phyloP scores from a whole-genome alignment of 2,329 filamentous ascomycete species.

The Pseudogymnoascus sp. region DNA sequence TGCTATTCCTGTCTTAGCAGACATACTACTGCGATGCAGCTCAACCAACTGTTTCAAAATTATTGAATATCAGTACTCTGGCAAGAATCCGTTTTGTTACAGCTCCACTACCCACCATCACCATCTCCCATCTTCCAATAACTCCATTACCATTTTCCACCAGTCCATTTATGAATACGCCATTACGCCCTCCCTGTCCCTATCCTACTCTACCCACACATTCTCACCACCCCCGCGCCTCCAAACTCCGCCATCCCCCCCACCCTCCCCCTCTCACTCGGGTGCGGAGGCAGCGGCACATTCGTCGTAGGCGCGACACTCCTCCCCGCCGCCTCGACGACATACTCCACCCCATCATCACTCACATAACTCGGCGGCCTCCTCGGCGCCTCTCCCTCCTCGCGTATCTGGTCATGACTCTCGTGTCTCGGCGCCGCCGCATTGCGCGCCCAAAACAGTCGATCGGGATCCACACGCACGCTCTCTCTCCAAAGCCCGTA shows the following conservation, averaged over 20 bases:
- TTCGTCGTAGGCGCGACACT: constrained; percentile 43
- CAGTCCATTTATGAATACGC: background rate
- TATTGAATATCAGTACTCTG: background rate
- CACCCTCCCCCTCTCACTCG: constrained; percentile 34
- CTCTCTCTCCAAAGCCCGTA: constrained; percentile 81
- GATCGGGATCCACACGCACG: constrained; percentile 71
- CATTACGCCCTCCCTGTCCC: background rate
- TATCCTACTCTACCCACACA: constrained; percentile 2
- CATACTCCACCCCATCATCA: constrained; percentile 66
- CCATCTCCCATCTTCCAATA: background rate
- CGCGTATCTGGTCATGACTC: constrained; percentile 10
- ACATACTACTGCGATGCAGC: background rate
- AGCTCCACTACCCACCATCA: background rate
- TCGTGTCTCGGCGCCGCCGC: constrained; percentile 28
- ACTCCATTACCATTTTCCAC: background rate
- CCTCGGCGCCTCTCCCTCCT: constrained; percentile 12
- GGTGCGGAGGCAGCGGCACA: constrained; percentile 39
- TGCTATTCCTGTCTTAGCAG: background rate
- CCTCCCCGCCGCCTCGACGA: constrained; percentile 57
- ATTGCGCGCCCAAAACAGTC: constrained; percentile 72
- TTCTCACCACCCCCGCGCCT: constrained; percentile 21
- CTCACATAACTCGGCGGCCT: constrained; percentile 70
- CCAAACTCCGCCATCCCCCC: constrained; percentile 19
- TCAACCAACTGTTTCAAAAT: background rate
- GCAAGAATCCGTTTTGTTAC: background rate